These are phyloP conservation scores for Penicillium atrosanguineum DNA, from an alignment of 495 filamentous ascomycete genomes.

Conservation along the genomic window DNA sequence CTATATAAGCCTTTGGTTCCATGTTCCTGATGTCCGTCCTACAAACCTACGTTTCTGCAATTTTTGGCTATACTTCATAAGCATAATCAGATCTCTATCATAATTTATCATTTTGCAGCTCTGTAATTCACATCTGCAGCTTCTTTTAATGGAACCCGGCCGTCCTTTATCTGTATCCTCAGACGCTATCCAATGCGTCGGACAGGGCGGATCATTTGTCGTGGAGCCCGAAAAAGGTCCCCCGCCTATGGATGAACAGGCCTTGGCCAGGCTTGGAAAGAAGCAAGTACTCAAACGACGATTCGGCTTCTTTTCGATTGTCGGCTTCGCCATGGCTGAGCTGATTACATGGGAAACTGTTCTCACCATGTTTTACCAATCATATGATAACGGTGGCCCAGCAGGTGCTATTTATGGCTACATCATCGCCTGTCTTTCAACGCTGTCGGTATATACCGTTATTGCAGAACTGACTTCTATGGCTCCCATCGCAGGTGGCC, in stretches of 20 bases:
- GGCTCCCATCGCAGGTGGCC: slow-evolving; percentile 38
- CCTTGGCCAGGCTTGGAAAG: slow-evolving; percentile 37
- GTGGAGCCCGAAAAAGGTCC: too few relatives aligned
- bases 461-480: slow-evolving; percentile 50
- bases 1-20: too few relatives aligned
- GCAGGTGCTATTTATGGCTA: slow-evolving; percentile 49
- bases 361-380: slow-evolving; percentile 26
- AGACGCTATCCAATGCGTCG: too few relatives aligned
- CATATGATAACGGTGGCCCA: slow-evolving; percentile 41
- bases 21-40: too few relatives aligned
- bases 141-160: too few relatives aligned
- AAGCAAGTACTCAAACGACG: slow-evolving; percentile 37
- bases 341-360: slow-evolving; percentile 40
- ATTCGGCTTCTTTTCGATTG: slow-evolving; percentile 37
- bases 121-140: too few relatives aligned
- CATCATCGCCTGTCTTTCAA: slow-evolving; percentile 46
- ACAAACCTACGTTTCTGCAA: too few relatives aligned
- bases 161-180: too few relatives aligned
- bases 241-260: background rate
- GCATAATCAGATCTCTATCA: too few relatives aligned
- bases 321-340: slow-evolving; percentile 39
- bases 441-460: slow-evolving; percentile 41
- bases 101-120: too few relatives aligned
- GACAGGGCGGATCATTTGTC: too few relatives aligned
- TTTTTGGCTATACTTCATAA: too few relatives aligned